Conservation (phyloP, 306 rosid genomes). For the Corylus americana region DNA sequence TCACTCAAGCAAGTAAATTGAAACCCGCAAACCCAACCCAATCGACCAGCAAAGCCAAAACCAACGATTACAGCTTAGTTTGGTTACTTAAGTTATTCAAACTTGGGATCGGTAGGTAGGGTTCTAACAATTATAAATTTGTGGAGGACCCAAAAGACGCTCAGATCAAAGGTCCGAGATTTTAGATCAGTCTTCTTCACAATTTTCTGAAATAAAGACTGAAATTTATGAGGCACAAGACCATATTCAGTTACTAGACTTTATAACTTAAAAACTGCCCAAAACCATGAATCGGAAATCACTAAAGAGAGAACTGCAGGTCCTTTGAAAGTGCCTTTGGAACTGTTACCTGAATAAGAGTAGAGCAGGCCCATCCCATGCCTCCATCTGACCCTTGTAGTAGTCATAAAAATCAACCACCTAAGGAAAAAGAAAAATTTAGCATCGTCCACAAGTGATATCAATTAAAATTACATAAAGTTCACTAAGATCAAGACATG, state of each 20-base stretch:
- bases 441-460: conserved; percentile 7
- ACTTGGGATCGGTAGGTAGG: neutral
- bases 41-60: too few relatives aligned
- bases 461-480: conserved; percentile 6
- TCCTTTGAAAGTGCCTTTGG: conserved; percentile 11
- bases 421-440: conserved; percentile 42
- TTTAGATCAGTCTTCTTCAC: too few relatives aligned
- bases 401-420: conserved; percentile 90
- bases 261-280: neutral
- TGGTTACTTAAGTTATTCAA: too few relatives aligned
- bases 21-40: too few relatives aligned
- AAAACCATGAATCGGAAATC: conserved; percentile 12
- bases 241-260: neutral
- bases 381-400: conserved; percentile 99
- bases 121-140: neutral
- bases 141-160: neutral
- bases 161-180: neutral
- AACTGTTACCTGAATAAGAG: conserved; percentile 83
- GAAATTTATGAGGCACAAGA: conserved; percentile 5
- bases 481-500: neutral
- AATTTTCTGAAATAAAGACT: too few relatives aligned
- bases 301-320: conserved; percentile 16
- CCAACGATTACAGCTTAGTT: too few relatives aligned
- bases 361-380: conserved; percentile 99
- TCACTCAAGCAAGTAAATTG: too few relatives aligned